A percentile compares a stretch with the other conserved stretches of the same genome.
Evolutionary conservation across 1,284 basidiomycete genomes (phyloP).

Genomic region (Stygiomarasmius scandens): DNA sequence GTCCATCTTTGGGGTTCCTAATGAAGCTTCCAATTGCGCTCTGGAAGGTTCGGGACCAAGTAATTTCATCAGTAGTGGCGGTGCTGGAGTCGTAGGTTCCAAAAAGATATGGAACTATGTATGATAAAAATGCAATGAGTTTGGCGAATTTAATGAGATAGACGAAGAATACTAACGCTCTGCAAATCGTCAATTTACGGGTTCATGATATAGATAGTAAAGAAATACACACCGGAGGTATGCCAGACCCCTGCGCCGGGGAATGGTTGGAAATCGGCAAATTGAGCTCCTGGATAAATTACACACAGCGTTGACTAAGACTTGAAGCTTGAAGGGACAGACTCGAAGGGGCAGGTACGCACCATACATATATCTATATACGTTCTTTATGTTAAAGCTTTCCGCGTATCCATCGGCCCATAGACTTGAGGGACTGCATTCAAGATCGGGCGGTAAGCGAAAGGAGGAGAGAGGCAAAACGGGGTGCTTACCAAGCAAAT

Average conservation of each 20-base stretch:
- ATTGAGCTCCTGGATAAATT: slow-evolving; percentile 16
- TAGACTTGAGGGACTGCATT: no score
- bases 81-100: slow-evolving; percentile 18
- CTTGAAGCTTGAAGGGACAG: no score
- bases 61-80: slow-evolving; percentile 15
- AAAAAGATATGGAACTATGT: slow-evolving; percentile 19
- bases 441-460: no score
- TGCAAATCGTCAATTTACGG: no score
- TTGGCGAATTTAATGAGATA: neutral
- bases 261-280: slow-evolving; percentile 19
- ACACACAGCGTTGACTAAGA: no score
- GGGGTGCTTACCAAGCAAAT: no score
- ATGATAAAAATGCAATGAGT: neutral
- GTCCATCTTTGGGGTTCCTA: slow-evolving; percentile 16
- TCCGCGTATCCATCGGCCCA: slow-evolving; percentile 18
- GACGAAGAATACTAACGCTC: no score
- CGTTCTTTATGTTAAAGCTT: slow-evolving; percentile 18
- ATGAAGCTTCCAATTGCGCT: slow-evolving; percentile 20
- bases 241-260: slow-evolving; percentile 21
- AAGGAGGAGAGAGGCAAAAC: no score
- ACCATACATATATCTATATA: neutral
- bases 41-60: slow-evolving; percentile 22
- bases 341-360: no score
- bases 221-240: slow-evolving; percentile 15
- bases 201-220: neutral